Percentiles rank a stretch among this genome's conserved stretches.
These are phyloP conservation scores for Clausena lansium DNA, from an alignment of 345 rosid genomes.

Conservation along the genomic window DNA sequence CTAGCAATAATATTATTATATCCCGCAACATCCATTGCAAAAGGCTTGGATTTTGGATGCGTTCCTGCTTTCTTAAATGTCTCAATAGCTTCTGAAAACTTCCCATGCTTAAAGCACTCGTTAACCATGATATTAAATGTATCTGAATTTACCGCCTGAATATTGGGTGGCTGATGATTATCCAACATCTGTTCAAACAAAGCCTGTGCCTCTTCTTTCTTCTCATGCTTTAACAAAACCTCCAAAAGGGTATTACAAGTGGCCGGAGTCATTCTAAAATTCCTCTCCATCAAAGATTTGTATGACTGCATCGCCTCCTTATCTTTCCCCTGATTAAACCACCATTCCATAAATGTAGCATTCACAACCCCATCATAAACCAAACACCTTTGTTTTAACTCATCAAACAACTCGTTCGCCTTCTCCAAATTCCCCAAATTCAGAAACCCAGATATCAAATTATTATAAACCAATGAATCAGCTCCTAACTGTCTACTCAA, in stretches of 20 bases:
- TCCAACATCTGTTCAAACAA: constrained; percentile 86
- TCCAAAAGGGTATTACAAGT: constrained; percentile 82
- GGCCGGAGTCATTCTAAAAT: constrained; percentile 77
- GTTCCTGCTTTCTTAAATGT: constrained; percentile 79
- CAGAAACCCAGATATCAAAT: constrained; percentile 72
- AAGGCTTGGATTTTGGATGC: constrained; percentile 61
- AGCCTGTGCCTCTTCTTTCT: constrained; percentile 59
- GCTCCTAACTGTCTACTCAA: constrained; percentile 92
- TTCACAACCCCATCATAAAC: constrained; percentile 91
- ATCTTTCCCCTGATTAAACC: constrained; percentile 84
- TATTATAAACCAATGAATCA: constrained; percentile 81
- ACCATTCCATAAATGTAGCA: constrained; percentile 91
- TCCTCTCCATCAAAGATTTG: constrained; percentile 65
- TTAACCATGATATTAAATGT: constrained; percentile 84
- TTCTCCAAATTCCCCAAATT: constrained; percentile 70
- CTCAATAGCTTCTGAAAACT: constrained; percentile 54
- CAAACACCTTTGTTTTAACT: constrained; percentile 69
- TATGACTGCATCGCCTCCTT: constrained; percentile 87
- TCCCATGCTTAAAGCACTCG: constrained; percentile 79
- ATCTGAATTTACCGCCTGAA: constrained; percentile 81
- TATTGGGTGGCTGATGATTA: constrained; percentile 80
- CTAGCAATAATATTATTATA: constrained; percentile 68
- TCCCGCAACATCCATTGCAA: constrained; percentile 82
- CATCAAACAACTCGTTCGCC: constrained; percentile 89
- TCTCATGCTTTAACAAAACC: constrained; percentile 75